A percentile compares a stretch with the other conserved stretches of the same genome.
phyloP scores from a whole-genome alignment of 768 basidiomycete species.

The Pulveroboletus sp. region DNA sequence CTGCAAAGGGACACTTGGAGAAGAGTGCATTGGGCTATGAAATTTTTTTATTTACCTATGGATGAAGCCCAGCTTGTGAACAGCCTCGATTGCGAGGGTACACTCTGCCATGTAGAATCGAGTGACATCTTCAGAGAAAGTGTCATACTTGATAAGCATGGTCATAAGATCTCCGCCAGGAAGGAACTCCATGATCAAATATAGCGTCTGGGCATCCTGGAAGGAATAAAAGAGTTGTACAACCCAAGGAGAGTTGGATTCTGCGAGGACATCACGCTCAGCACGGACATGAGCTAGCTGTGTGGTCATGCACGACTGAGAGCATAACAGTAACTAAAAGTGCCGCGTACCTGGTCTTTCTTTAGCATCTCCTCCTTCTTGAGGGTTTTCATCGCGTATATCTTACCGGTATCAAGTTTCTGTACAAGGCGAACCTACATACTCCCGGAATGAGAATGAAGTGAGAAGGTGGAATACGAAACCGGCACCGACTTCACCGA shows the following conservation, averaged over 20 bases:
- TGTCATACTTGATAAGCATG: slow-evolving; percentile 99
- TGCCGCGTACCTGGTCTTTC: slow-evolving; percentile 80
- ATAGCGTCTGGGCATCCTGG: slow-evolving; percentile 88
- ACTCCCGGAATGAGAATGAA: not conserved
- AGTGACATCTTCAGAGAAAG: slow-evolving; percentile 96
- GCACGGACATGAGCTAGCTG: slow-evolving; percentile 97
- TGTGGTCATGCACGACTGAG: not conserved
- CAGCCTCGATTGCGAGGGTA: slow-evolving; percentile 94
- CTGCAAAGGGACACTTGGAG: slow-evolving; percentile 36
- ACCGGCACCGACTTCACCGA: slow-evolving; percentile 73
- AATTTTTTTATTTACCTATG: slow-evolving; percentile 84
- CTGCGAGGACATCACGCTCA: slow-evolving; percentile 93
- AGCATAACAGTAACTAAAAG: not conserved
- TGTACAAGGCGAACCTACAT: slow-evolving; percentile 83
- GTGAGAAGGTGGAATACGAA: not conserved
- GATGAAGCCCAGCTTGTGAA: slow-evolving; percentile 95
- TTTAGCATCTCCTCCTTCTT: slow-evolving; percentile 99
- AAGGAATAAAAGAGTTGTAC: slow-evolving; percentile 98
- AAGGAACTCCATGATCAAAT: slow-evolving; percentile 98
- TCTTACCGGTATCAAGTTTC: slow-evolving; percentile 94
- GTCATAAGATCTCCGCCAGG: slow-evolving; percentile 99
- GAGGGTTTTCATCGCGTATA: slow-evolving; percentile 98
- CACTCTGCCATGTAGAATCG: slow-evolving; percentile 99
- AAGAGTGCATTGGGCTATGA: not conserved
- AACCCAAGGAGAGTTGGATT: slow-evolving; percentile 94